Base-by-base conservation (phyloP, 192 early-diverging fungal species). In the Coemansia sp. region DNA sequence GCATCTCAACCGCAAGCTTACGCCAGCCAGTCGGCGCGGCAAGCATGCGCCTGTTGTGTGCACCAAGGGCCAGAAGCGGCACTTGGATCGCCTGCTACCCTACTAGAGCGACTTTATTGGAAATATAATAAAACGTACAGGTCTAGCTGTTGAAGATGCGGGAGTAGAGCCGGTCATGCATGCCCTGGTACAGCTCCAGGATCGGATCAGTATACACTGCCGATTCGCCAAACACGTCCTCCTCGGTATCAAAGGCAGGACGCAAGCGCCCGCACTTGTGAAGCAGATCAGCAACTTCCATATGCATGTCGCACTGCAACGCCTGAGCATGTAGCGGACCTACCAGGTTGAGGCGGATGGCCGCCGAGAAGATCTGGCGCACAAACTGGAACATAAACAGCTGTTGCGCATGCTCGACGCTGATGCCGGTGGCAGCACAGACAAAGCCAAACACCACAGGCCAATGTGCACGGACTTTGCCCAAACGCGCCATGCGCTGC, bases 311-410 rank as follows among this genome's bases (percentile, higher is more conserved):
- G 48, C 85, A 71, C 56, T 93, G 74, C 18, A 89, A 67, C 32
- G 82, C 71, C 58, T 97, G 94, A 5, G 89, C 91, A 46, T 87
- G 82, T 64, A 93, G 92, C 6, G 94, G 94, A 1, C 94, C 94
- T 40, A 93, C 78, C 7, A 95, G 77, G 60, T 93, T 94, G 26
- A 97, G 77, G 10, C 94, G 82, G 18, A 97, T 87, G 6, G 91
- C 92, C 0, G 92, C 86, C 1, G 91, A 93, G 42, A 93, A 81
- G 8, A 93, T 65, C n/a, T 89, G 82, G 10, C 94, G 85, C n/a
- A 86, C 83, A 79, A 91, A 91, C 31, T 92, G 72, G 67, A 91
- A 95, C 46, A 97, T 54, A 55, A 83, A 88, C 32, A 95, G 77
- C 55, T 87, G 85, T 56, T 84, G 71, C 10, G 88, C 83, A 38